A percentile compares a stretch with the other conserved stretches of the same genome.
Conservation (phyloP, 108 stramenopile species). For the Cyclostephanos tholiformis region DNA sequence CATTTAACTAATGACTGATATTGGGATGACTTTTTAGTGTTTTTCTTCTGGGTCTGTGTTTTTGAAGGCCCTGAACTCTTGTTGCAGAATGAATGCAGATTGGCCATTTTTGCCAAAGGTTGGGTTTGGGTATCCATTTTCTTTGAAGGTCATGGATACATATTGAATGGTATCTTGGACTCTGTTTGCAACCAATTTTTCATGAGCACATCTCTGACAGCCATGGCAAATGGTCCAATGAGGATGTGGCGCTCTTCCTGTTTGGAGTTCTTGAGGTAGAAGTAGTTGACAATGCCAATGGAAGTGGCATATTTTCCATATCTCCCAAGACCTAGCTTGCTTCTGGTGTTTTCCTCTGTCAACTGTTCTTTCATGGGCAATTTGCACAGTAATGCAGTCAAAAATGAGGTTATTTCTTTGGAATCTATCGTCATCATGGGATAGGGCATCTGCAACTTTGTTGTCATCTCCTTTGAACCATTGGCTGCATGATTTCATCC, state of each 20-base stretch:
- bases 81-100: conserved; percentile 14
- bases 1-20: too few relatives aligned
- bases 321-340: conserved; percentile 1
- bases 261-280: not conserved
- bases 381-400: not conserved
- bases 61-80: conserved; percentile 21
- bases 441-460: not conserved
- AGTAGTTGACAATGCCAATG: not conserved
- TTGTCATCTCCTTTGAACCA: not conserved
- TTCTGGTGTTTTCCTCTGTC: conserved; percentile 8
- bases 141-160: conserved; percentile 21
- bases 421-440: not conserved
- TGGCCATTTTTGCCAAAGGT: not conserved
- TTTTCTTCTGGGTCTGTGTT: conserved; percentile 18
- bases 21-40: conserved; percentile 19
- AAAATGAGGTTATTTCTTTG: not conserved
- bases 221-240: conserved; percentile 18
- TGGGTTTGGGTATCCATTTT: conserved; percentile 12
- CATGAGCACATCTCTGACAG: conserved; percentile 17
- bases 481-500: conserved; percentile 1
- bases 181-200: conserved; percentile 19
- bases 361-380: conserved; percentile 3
- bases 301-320: not conserved
- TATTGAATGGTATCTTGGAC: conserved; percentile 20
- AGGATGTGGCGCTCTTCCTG: not conserved